Percentiles rank a stretch among this genome's conserved stretches.
Conservation (phyloP, 2,329 filamentous ascomycete genomes). For the Ustulina deusta region DNA sequence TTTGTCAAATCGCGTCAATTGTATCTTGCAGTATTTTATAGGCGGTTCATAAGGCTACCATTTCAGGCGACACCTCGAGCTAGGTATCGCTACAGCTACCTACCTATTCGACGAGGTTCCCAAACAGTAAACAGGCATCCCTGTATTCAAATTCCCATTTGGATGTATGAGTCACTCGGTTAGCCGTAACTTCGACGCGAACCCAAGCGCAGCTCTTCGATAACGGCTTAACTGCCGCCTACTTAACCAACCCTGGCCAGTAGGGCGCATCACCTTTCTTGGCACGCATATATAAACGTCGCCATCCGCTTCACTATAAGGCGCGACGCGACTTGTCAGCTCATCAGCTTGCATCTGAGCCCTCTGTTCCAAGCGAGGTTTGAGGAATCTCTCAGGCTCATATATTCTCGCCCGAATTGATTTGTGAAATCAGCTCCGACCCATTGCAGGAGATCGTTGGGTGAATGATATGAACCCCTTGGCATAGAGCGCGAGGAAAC, state of each 20-base stretch:
- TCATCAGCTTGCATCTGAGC: neutral
- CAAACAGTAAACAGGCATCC: neutral
- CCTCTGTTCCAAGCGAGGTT: neutral
- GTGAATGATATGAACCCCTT: slow-evolving; percentile 2
- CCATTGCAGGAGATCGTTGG: neutral
- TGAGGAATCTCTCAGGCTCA: neutral
- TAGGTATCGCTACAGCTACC: neutral
- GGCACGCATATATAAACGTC: slow-evolving; percentile 32
- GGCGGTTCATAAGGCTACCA: slow-evolving; percentile 7
- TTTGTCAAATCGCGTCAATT: neutral
- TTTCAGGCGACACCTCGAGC: slow-evolving; percentile 13
- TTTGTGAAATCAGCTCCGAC: neutral
- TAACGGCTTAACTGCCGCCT: slow-evolving; percentile 22
- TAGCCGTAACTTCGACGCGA: neutral
- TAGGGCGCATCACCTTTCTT: slow-evolving; percentile 12
- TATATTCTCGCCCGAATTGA: neutral
- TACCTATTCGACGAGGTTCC: no score
- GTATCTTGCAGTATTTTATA: neutral
- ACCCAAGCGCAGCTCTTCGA: slow-evolving; percentile 1
- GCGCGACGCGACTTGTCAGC: neutral
- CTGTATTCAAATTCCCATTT: neutral
- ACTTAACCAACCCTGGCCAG: neutral
- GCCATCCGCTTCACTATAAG: neutral
- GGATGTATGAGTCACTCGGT: slow-evolving; percentile 15
- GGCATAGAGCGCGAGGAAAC: slow-evolving; percentile 7